Evolutionary conservation across 1,139 yeast species (phyloP), one percentile per base, ranked within the genome.

Genomic region (Pneumocystis sp.): DNA sequence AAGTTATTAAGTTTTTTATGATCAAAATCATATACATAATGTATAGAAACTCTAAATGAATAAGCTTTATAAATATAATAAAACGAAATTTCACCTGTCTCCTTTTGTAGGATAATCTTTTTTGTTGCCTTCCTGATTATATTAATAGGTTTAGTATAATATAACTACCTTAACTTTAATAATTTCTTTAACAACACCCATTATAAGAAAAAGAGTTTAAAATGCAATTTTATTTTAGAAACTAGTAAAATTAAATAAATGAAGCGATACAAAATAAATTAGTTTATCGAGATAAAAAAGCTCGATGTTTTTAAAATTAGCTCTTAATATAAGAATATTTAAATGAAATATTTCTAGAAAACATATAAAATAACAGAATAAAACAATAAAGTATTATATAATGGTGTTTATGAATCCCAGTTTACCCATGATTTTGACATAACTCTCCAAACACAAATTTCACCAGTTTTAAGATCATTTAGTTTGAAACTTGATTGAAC

Each of bases 401-500:
- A 50, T 15, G 12, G 12, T 10, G 25, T 50, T 15, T 50, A 50
- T 12, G 50, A 64, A 50, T 72, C 77, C 93, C 93, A 87, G 6
- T 83, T 84, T 61, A 86, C 80, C 71, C 79, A 83, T 59, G 80
- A 82, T 66, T 87, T 81, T 4, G 85, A 86, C 44, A 86, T 81
- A 19, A 81, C 82, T 72, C 97, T 82, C 75, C 85, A 91, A 1
- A 89, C 88, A 69, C 89, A 82, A 25, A 93, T 78, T 71, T 85
- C 85, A 3, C 98, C 98, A 67, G 83, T 79, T 74, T 83, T 85
- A 81, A 93, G 80, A 66, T 89, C 95, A 12, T 82, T 77, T 34
- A 90, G 74, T 71, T 84, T 84, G 74, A 86, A 87, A 64, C 86
- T 80, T 63, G 84, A 86, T 68, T 81, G 83, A 68, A 68, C 81